Percentiles rank a stretch among this genome's conserved stretches.
phyloP scores from a whole-genome alignment of 352 stramenopile species.

The Phytophthora pistaciae region DNA sequence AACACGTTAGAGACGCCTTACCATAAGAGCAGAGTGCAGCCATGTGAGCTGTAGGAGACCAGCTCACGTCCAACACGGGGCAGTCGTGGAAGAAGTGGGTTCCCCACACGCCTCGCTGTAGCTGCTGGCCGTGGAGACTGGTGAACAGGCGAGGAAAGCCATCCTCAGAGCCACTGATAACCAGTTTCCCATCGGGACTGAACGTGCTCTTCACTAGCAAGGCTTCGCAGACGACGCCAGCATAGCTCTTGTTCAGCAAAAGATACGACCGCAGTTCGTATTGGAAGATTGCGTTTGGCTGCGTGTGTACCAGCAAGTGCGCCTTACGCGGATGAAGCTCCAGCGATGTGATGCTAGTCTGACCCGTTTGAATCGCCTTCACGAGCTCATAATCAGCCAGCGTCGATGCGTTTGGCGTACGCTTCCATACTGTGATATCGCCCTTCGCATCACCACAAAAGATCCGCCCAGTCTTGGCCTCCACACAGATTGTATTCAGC shows the following conservation, averaged over 20 bases:
- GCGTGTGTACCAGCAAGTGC: slow-evolving; percentile 72
- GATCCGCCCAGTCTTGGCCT: slow-evolving; percentile 48
- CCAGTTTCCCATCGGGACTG: slow-evolving; percentile 72
- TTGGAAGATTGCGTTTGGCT: slow-evolving; percentile 69
- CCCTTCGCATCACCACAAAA: slow-evolving; percentile 70
- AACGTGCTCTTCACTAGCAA: slow-evolving; percentile 62
- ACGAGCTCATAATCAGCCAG: slow-evolving; percentile 41
- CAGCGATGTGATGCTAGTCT: slow-evolving; percentile 62
- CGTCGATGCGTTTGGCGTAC: slow-evolving; percentile 1
- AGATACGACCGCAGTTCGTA: slow-evolving; percentile 82
- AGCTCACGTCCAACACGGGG: slow-evolving; percentile 66
- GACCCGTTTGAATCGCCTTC: slow-evolving; percentile 64
- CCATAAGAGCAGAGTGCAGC: slow-evolving; percentile 72
- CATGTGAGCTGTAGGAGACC: slow-evolving; percentile 70
- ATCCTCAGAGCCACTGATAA: slow-evolving; percentile 71
- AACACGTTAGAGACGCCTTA: slow-evolving; percentile 8
- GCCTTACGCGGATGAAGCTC: slow-evolving; percentile 69
- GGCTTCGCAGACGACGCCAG: slow-evolving; percentile 54
- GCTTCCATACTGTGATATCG: slow-evolving; percentile 59
- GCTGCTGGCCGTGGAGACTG: slow-evolving; percentile 57
- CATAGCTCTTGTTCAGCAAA: slow-evolving; percentile 77
- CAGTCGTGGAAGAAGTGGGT: slow-evolving; percentile 59
- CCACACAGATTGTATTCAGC: slow-evolving; percentile 62
- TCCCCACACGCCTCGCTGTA: slow-evolving; percentile 62
- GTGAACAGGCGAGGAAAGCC: slow-evolving; percentile 63